These are phyloP conservation scores for Xylaria sp. DNA, from an alignment of 2,329 filamentous ascomycete genomes.

Conservation along the genomic window DNA sequence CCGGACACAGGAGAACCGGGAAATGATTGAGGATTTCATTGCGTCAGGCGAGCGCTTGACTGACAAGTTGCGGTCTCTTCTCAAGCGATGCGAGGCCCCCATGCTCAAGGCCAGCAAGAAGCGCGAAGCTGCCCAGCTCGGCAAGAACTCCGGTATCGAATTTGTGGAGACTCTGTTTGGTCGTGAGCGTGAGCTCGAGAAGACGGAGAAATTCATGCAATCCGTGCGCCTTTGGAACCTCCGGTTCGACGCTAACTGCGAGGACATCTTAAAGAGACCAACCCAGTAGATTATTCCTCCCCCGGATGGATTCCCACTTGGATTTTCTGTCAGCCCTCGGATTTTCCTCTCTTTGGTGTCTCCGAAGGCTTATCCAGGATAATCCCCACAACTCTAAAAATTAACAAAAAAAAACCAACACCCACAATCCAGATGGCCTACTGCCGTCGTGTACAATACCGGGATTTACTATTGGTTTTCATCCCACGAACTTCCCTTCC, in stretches of 20 bases:
- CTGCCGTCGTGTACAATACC: conserved; percentile 48
- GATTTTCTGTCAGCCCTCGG: conserved; percentile 18
- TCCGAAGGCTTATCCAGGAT: conserved; percentile 23
- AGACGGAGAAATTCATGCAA: conserved; percentile 93
- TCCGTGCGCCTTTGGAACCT: conserved; percentile 88
- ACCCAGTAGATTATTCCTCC: conserved; percentile 58
- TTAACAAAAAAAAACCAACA: conserved; percentile 30
- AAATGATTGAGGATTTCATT: conserved; percentile 91
- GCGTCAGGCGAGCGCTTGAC: conserved; percentile 88
- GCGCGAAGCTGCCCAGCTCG: conserved; percentile 77
- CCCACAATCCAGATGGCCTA: conserved; percentile 40
- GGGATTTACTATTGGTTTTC: conserved; percentile 40
- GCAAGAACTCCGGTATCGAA: conserved; percentile 91
- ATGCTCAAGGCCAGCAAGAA: conserved; percentile 91
- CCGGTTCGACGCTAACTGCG: conserved; percentile 95
- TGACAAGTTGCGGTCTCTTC: conserved; percentile 83
- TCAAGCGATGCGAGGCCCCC: conserved; percentile 91
- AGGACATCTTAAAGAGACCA: conserved; percentile 79
- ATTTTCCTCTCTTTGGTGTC: conserved; percentile 17
- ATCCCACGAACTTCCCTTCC: conserved; percentile 39
- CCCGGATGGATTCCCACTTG: conserved; percentile 23
- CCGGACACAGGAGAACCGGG: conserved; percentile 76
- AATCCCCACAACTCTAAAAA: conserved; percentile 11
- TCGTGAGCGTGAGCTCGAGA: conserved; percentile 86
- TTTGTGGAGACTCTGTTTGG: conserved; percentile 98